Evolutionary conservation across 768 basidiomycete species (phyloP).

Genomic region (Podaxis pistillaris): DNA sequence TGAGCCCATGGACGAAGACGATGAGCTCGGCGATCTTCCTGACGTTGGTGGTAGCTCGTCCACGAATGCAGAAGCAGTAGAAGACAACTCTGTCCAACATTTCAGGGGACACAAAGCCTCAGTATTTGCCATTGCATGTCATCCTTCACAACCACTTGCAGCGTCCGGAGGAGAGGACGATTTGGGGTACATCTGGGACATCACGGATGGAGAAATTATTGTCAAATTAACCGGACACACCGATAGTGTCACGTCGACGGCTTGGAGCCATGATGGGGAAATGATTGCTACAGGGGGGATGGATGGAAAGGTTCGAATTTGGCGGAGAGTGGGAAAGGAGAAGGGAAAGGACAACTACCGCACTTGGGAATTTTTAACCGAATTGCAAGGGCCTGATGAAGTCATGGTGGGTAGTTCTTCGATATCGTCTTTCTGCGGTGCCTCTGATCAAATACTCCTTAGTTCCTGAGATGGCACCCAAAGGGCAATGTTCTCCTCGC

Average conservation of each 20-base stretch:
- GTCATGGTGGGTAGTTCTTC: slow-evolving; percentile 64
- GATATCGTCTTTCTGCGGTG: not conserved
- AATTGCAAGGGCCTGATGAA: slow-evolving; percentile 93
- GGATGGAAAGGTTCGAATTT: slow-evolving; percentile 93
- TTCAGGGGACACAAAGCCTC: slow-evolving; percentile 71
- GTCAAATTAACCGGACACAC: slow-evolving; percentile 89
- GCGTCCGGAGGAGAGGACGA: slow-evolving; percentile 96
- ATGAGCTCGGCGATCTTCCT: slow-evolving; percentile 44
- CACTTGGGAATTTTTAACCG: slow-evolving; percentile 93
- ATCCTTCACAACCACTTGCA: slow-evolving; percentile 81
- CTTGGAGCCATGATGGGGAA: slow-evolving; percentile 88
- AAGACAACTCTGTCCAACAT: slow-evolving; percentile 67
- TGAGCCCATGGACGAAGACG: slow-evolving; percentile 71
- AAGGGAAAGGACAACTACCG: slow-evolving; percentile 68
- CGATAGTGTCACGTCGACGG: slow-evolving; percentile 80
- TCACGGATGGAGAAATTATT: slow-evolving; percentile 75
- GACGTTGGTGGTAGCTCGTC: slow-evolving; percentile 33
- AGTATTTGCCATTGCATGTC: slow-evolving; percentile 81
- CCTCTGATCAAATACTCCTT: slow-evolving; percentile 11
- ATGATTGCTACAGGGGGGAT: slow-evolving; percentile 95
- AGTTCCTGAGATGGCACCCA: slow-evolving; percentile 98
- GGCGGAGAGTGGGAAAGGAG: slow-evolving; percentile 80
- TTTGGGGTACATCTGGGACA: slow-evolving; percentile 90
- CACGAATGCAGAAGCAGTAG: slow-evolving; percentile 25
- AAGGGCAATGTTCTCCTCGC: slow-evolving; percentile 86